These are phyloP conservation scores for Sicyos edulis DNA, from an alignment of 306 rosid genomes.

Conservation along the genomic window DNA sequence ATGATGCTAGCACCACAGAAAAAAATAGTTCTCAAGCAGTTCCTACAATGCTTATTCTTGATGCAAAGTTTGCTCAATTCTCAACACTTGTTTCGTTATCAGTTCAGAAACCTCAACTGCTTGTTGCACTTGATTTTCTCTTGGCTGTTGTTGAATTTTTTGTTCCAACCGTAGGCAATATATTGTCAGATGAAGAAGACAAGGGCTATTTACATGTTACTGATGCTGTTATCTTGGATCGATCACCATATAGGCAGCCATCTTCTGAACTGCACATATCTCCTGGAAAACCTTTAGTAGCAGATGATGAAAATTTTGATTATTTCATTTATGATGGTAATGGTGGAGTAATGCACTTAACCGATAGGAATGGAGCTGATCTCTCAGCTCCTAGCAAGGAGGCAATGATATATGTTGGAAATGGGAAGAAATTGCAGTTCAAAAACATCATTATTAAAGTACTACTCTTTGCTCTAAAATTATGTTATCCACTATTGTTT, in stretches of 20 bases:
- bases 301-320: constrained; percentile 64
- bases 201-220: constrained; percentile 32
- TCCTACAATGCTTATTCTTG: constrained; percentile 87
- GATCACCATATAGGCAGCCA: constrained; percentile 64
- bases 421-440: constrained; percentile 86
- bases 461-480: background rate
- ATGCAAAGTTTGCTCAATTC: constrained; percentile 51
- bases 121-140: constrained; percentile 91
- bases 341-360: constrained; percentile 66
- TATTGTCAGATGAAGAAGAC: constrained; percentile 53
- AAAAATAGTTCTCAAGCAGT: constrained; percentile 37
- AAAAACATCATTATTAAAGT: constrained; percentile 84
- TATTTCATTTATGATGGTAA: constrained; percentile 82
- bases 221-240: constrained; percentile 59
- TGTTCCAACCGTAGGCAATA: constrained; percentile 66
- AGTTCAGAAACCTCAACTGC: constrained; percentile 86
- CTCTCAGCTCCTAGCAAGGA: constrained; percentile 54
- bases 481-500: constrained; percentile 3
- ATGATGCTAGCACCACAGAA: constrained; percentile 29
- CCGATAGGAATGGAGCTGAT: constrained; percentile 51
- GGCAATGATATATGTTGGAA: constrained; percentile 72
- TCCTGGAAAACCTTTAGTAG: constrained; percentile 68
- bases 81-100: constrained; percentile 61
- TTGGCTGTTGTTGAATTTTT: constrained; percentile 90
- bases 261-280: constrained; percentile 60